These are phyloP conservation scores for Diaporthe sp. DNA, from an alignment of 2,329 filamentous ascomycete genomes.

Conservation along the genomic window DNA sequence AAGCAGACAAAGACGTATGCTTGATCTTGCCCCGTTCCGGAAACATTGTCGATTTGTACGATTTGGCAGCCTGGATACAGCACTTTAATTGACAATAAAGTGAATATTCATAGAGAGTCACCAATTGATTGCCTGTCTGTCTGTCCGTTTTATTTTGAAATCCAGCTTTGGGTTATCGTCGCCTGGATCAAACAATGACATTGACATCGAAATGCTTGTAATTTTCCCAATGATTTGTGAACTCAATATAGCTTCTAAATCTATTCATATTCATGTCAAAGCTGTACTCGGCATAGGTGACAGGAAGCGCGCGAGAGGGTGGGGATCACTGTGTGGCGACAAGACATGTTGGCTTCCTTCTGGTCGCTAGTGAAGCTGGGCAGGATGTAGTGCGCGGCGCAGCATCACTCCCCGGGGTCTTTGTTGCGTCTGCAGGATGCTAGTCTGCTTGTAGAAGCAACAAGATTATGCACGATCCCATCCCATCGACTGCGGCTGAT, in stretches of 20 bases:
- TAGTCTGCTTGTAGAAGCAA: too few relatives aligned
- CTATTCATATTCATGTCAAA: not conserved
- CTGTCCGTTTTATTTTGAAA: not conserved
- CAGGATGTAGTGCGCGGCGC: too few relatives aligned
- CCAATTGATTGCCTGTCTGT: not conserved
- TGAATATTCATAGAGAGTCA: not conserved
- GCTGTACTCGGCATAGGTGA: not conserved
- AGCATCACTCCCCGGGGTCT: too few relatives aligned
- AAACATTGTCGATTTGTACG: not conserved
- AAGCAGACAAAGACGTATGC: not conserved
- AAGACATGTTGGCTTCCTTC: too few relatives aligned
- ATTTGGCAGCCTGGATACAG: not conserved
- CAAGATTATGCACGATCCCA: too few relatives aligned
- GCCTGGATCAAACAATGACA: not conserved
- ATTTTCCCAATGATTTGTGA: not conserved
- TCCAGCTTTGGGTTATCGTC: not conserved
- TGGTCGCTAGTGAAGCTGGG: too few relatives aligned
- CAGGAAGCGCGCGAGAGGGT: too few relatives aligned
- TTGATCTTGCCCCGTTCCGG: not conserved
- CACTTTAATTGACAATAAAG: not conserved
- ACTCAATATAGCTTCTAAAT: not conserved
- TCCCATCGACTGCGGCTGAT: too few relatives aligned
- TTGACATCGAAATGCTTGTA: too few relatives aligned
- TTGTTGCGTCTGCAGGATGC: too few relatives aligned
- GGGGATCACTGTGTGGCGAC: too few relatives aligned